phyloP scores from a whole-genome alignment of 1,284 basidiomycete species.

The Austroboletus novae-zelandiae region DNA sequence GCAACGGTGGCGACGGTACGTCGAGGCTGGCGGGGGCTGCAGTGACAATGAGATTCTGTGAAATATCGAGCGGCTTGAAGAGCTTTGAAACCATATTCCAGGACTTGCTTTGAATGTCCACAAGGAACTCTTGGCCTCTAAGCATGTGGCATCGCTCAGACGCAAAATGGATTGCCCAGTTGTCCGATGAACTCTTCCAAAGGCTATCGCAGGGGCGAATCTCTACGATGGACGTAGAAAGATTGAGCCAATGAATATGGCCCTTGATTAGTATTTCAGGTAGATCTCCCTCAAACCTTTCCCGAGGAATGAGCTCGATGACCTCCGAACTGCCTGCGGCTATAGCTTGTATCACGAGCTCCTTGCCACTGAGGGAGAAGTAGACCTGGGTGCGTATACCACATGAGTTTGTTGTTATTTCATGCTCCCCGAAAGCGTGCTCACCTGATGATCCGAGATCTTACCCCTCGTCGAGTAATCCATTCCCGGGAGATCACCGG shows the following conservation, averaged over 20 bases:
- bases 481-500: conserved; percentile 35
- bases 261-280: conserved; percentile 34
- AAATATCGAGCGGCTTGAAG: conserved; percentile 32
- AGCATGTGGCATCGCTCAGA: conserved; percentile 1
- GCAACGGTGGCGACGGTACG: conserved; percentile 5
- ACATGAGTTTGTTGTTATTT: not conserved
- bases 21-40: conserved; percentile 3
- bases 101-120: conserved; percentile 34
- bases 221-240: conserved; percentile 31
- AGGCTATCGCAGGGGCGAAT: conserved; percentile 32
- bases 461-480: conserved; percentile 30
- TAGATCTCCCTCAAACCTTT: conserved; percentile 35
- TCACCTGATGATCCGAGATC: conserved; percentile 26
- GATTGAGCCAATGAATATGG: conserved; percentile 39
- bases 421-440: not conserved
- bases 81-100: conserved; percentile 30
- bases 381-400: conserved; percentile 36
- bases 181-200: conserved; percentile 20
- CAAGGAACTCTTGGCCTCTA: conserved; percentile 14
- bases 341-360: conserved; percentile 34
- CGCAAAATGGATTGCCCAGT: conserved; percentile 14
- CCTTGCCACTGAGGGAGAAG: conserved; percentile 26
- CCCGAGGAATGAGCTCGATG: conserved; percentile 39
- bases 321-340: no score
- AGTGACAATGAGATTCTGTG: conserved; percentile 26